These are phyloP conservation scores for Huntiella decipiens DNA, from an alignment of 2,329 filamentous ascomycete species.

Conservation along the genomic window DNA sequence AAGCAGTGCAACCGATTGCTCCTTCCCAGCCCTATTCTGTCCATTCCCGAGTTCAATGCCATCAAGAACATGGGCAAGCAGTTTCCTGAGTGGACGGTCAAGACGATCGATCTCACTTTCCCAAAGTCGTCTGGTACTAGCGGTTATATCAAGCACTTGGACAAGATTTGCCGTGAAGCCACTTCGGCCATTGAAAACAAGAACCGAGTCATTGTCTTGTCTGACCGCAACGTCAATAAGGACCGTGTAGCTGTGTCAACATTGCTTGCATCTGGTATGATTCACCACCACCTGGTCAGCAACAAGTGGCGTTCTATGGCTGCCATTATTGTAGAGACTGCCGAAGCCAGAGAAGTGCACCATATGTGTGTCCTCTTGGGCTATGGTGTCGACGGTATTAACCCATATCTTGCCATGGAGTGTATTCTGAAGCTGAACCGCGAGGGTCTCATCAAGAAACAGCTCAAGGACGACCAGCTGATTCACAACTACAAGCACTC, in stretches of 20 bases:
- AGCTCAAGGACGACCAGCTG: conserved; percentile 60
- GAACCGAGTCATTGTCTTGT: conserved; percentile 74
- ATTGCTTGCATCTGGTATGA: conserved; percentile 74
- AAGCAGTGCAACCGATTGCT: conserved; percentile 74
- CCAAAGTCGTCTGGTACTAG: conserved; percentile 64
- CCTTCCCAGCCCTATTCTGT: conserved; percentile 74
- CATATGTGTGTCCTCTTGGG: conserved; percentile 97
- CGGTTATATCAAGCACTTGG: conserved; percentile 73
- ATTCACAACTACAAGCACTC: conserved; percentile 96
- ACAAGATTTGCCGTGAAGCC: conserved; percentile 70
- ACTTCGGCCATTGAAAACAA: conserved; percentile 67
- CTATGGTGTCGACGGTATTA: conserved; percentile 85
- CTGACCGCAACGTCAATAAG: conserved; percentile 67
- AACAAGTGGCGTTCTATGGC: conserved; percentile 90
- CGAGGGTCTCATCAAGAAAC: conserved; percentile 81
- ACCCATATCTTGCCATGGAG: conserved; percentile 88
- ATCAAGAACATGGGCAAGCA: conserved; percentile 57
- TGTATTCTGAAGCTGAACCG: conserved; percentile 94
- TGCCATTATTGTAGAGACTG: conserved; percentile 77
- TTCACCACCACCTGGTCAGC: conserved; percentile 85
- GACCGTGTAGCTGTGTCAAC: conserved; percentile 74
- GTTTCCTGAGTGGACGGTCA: conserved; percentile 69
- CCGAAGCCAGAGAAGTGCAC: conserved; percentile 89
- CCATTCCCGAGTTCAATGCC: conserved; percentile 78
- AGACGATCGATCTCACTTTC: conserved; percentile 83